Percentiles rank a stretch among this genome's conserved stretches.
Conservation (phyloP, 1,139 yeast genomes). For the Blastobotrys illinoisensis region DNA sequence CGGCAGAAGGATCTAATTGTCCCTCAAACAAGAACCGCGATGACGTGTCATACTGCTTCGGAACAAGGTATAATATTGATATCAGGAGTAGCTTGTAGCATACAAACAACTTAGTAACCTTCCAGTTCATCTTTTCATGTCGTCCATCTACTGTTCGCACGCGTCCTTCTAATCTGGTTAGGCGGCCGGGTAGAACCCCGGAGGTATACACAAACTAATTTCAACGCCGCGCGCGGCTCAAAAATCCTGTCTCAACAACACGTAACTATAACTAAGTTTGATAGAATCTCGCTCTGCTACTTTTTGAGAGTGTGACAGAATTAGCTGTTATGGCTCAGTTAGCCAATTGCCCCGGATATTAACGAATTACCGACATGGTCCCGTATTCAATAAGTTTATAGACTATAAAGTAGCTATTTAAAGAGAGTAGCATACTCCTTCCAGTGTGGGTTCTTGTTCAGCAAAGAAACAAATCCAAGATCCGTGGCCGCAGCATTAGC, state of each 20-base stretch:
- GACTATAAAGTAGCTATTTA: neutral
- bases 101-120: conserved; percentile 9
- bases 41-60: conserved; percentile 48
- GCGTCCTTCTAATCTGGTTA: neutral
- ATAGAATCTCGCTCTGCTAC: too few relatives aligned
- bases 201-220: neutral
- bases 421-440: conserved; percentile 3
- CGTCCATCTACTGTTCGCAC: neutral
- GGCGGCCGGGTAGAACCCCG: neutral
- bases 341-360: too few relatives aligned
- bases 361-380: too few relatives aligned
- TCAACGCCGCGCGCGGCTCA: neutral
- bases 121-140: conserved; percentile 1
- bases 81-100: conserved; percentile 36
- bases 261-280: too few relatives aligned
- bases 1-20: conserved; percentile 13
- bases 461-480: conserved; percentile 13
- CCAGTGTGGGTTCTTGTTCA: conserved; percentile 6
- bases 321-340: too few relatives aligned
- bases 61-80: conserved; percentile 36
- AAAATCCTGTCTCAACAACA: too few relatives aligned
- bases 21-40: conserved; percentile 33
- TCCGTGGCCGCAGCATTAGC: conserved; percentile 22
- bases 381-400: too few relatives aligned
- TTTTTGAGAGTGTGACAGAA: too few relatives aligned